phyloP scores from a whole-genome alignment of 345 rosid species.

The Eucalyptus globulus region DNA sequence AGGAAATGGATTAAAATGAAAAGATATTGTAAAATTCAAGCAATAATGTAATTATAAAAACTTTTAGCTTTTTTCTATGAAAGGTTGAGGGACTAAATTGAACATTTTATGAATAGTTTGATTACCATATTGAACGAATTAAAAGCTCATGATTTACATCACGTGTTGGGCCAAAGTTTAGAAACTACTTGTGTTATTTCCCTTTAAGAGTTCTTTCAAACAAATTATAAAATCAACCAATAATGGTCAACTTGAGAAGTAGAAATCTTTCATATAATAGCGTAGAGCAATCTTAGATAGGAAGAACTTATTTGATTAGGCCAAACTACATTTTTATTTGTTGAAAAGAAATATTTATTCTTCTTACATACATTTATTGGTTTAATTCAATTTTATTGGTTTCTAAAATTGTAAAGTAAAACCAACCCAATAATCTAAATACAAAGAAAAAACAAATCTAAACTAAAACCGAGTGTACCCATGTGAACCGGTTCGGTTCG shows the following conservation, averaged over 20 bases:
- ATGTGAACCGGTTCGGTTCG: neutral
- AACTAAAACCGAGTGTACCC: neutral
- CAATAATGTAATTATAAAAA: neutral
- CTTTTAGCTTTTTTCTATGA: neutral
- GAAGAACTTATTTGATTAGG: neutral
- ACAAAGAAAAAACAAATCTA: neutral
- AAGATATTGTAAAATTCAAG: neutral
- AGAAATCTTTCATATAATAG: neutral
- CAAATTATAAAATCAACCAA: neutral
- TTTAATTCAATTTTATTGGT: neutral
- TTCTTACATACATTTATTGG: neutral
- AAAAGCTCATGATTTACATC: neutral
- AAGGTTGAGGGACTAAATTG: neutral
- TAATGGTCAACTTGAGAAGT: neutral
- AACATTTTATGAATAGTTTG: neutral
- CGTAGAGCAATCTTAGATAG: neutral
- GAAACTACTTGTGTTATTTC: neutral
- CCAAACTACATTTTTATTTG: neutral
- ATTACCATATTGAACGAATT: fast-evolving
- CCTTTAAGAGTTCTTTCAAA: neutral
- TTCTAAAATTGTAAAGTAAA: neutral
- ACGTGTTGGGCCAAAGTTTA: neutral
- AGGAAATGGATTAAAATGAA: neutral
- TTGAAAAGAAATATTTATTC: neutral
- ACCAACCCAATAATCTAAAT: neutral